Evolutionary conservation across 2,329 filamentous ascomycete genomes (phyloP), one percentile per base, ranked within the genome.

Genomic region (Trichothecium roseum): DNA sequence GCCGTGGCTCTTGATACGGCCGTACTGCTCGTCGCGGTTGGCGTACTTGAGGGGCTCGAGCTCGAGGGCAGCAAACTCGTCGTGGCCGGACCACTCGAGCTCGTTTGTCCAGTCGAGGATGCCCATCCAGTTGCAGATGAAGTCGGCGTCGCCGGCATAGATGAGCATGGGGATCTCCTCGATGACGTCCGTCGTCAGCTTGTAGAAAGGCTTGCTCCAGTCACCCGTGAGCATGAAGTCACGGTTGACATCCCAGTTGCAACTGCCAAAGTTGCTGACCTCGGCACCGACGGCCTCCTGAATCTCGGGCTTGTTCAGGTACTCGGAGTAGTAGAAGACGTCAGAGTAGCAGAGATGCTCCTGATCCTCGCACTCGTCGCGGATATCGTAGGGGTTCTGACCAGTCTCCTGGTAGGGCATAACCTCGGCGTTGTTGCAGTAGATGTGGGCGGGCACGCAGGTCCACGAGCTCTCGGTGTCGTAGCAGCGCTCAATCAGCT

Each of bases 181-280:
- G 42, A 98, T 75, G 37, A 98, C 68, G 36, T 74, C 74, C 28
- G 89, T 89, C 6, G 96, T 83, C 20, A 95, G 72, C 42, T 80
- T 83, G 71, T 94, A 86, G 78, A 84, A 96, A 34, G 91, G 91
- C 73, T 94, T 82, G 84, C 95, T 95, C 91, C 91, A 98, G 65
- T 98, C 91, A 54, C 91, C 91, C 53, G 88, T 81, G 66, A 95
- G 87, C 39, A 95, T 68, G 74, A 98, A 98, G 74, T 94, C 94
- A 54, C 88, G 79, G 78, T 96, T 96, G 65, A 96, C 93, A 62
- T 95, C 84, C 51, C 91, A 87, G 74, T 98, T 96, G 78, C 91
- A 98, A 59, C 84, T 89, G 54, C 95, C 85, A 60, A 94, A 96
- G 56, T 71, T 75, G 45, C 76, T 71, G 39, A 95, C 86, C 65